These are phyloP conservation scores for Chaetomidium leptoderma DNA, from an alignment of 495 filamentous ascomycete species.

Conservation along the genomic window DNA sequence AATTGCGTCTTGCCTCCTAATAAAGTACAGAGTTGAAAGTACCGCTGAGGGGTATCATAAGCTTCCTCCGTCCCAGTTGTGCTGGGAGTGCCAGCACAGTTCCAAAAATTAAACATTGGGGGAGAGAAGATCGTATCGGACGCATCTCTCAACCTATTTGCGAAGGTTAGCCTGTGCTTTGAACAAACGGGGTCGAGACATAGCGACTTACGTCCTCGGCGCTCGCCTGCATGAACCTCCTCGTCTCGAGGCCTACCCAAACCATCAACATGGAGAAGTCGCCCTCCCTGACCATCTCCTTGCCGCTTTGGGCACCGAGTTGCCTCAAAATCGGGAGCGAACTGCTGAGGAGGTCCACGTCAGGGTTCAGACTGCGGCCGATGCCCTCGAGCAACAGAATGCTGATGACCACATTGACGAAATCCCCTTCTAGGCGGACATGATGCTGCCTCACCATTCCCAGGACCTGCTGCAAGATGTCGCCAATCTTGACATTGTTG, in stretches of 20 bases:
- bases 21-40: background rate
- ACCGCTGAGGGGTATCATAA: background rate
- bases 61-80: background rate
- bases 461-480: conserved; percentile 85
- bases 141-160: conserved; percentile 62
- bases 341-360: conserved; percentile 79
- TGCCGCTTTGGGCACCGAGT: conserved; percentile 74
- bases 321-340: conserved; percentile 88
- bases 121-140: conserved; percentile 76
- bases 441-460: conserved; percentile 91
- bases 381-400: conserved; percentile 94
- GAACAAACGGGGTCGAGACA: background rate
- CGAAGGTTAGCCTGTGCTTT: conserved; percentile 19
- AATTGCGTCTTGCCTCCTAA: too few relatives aligned
- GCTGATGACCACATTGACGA: conserved; percentile 96
- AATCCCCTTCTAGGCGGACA: conserved; percentile 93
- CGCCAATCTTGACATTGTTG: conserved; percentile 93
- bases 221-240: conserved; percentile 80
- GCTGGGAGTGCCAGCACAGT: background rate
- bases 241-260: conserved; percentile 87
- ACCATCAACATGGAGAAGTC: conserved; percentile 92
- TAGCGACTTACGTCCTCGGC: conserved; percentile 70
- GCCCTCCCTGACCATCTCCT: conserved; percentile 60
- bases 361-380: conserved; percentile 77
- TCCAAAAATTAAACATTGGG: conserved; percentile 65